A percentile compares a stretch with the other conserved stretches of the same genome.
Evolutionary conservation across 106 monocot genomes (phyloP).

Genomic region (Alisma plantagoaquatica): DNA sequence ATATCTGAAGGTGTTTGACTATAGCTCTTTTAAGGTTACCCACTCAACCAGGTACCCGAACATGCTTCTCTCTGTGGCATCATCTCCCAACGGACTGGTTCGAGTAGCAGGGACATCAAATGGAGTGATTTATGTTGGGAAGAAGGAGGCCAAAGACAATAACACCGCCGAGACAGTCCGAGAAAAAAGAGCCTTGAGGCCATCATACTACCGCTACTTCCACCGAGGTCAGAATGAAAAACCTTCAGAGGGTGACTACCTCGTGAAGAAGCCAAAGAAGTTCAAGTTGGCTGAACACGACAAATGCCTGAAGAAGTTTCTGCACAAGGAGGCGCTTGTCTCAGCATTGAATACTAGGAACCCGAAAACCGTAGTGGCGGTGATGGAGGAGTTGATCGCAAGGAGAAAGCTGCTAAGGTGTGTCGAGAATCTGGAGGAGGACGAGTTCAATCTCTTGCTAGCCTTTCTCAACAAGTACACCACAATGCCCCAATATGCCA

Average conservation of each 20-base stretch:
- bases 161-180: constrained; percentile 13
- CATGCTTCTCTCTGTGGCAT: constrained; percentile 71
- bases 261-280: constrained; percentile 39
- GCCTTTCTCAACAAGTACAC: constrained; percentile 54
- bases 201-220: constrained; percentile 53
- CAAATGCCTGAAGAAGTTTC: constrained; percentile 72
- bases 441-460: constrained; percentile 59
- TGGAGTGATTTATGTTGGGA: constrained; percentile 62
- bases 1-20: constrained; percentile 86
- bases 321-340: constrained; percentile 75
- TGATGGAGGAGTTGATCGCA: constrained; percentile 77
- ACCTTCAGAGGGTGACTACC: constrained; percentile 37
- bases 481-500: constrained; percentile 66
- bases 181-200: constrained; percentile 19
- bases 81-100: constrained; percentile 54
- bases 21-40: constrained; percentile 57
- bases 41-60: constrained; percentile 77
- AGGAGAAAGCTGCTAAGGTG: constrained; percentile 80
- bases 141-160: constrained; percentile 32
- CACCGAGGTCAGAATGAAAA: constrained; percentile 64
- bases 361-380: constrained; percentile 45
- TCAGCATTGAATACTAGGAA: constrained; percentile 41
- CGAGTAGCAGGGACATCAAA: constrained; percentile 73
- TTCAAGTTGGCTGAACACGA: constrained; percentile 68
- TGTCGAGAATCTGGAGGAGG: constrained; percentile 50